Base-by-base conservation (phyloP, 192 early-diverging fungal species). In the Coemansia sp. region DNA sequence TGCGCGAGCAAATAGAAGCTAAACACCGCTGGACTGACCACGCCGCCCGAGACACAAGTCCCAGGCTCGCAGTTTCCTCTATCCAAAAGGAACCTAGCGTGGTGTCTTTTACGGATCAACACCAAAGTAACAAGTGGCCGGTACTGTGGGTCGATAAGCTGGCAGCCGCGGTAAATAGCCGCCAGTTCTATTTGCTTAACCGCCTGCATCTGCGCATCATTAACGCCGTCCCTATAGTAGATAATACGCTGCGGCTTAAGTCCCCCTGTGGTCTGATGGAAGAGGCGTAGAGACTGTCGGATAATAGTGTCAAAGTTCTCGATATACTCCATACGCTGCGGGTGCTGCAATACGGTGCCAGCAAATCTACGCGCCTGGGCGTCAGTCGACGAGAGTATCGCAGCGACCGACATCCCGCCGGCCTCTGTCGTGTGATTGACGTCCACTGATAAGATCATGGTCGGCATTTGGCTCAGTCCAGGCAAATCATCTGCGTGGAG, bases 151-250 rank as follows among this genome's bases (percentile, higher is more conserved):
- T 77, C 72, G 4, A 83, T 53, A 22, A 77, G 36, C 11, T 2
- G 13, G 61, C 80, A 83, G 15, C 57, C 80, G 4, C 20, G 33
- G 57, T 70, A 66, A 3, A 83, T 64, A 0, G 65, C 75, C 0
- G 36, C 52, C 36, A 83, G 57, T 69, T 83, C 80, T 2, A 78
- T 43, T 34, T 64, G 58, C 64, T 68, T 72, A 15, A 78, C 67
- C 0, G 16, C 11, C 15, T 49, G 41, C 53, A 83, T 58, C 64
- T 74, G 71, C 52, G 75, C 60, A 40, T 83, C 80, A 16, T 58
- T 73, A 18, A 78, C 75, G 20, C 89, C 89, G 55, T 91, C 89
- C 49, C 89, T 73, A 68, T 83, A 90, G 55, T 89, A 85, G 20
- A 91, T 3, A 49, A 91, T 88, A 31, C 85, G 74, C 41, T 57